phyloP scores from a whole-genome alignment of 768 basidiomycete genomes.

The Sporobolomyces pararoseus region DNA sequence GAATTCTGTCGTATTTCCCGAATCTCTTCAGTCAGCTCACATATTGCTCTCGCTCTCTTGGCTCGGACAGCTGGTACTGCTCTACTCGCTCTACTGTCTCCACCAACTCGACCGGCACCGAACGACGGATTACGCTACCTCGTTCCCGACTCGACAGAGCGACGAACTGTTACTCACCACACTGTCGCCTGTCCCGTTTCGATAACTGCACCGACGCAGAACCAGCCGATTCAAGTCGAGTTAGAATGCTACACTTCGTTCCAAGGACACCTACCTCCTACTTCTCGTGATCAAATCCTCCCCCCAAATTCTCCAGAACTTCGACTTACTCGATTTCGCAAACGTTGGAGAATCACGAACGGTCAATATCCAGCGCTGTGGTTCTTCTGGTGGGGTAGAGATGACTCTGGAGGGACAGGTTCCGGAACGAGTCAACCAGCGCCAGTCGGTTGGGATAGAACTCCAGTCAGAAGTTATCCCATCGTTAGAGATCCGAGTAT shows the following conservation, averaged over 20 bases:
- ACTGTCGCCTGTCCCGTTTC: slow-evolving; percentile 16
- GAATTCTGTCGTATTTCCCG: neutral
- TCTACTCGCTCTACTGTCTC: slow-evolving; percentile 33
- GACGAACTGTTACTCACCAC: slow-evolving; percentile 13
- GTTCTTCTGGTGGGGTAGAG: slow-evolving; percentile 41
- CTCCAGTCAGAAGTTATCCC: slow-evolving; percentile 35
- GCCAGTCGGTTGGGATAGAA: slow-evolving; percentile 36
- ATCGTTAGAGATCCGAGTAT: slow-evolving; percentile 20
- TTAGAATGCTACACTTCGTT: slow-evolving; percentile 35
- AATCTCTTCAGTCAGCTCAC: neutral
- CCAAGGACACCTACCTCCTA: slow-evolving; percentile 40
- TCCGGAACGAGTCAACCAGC: slow-evolving; percentile 12
- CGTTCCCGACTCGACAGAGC: slow-evolving; percentile 20
- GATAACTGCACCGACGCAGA: slow-evolving; percentile 2
- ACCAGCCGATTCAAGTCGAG: slow-evolving; percentile 16
- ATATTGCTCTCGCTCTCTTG: neutral
- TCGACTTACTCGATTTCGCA: slow-evolving; percentile 34
- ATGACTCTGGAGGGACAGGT: slow-evolving; percentile 30
- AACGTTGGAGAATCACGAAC: slow-evolving; percentile 35
- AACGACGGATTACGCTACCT: slow-evolving; percentile 42
- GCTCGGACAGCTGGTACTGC: slow-evolving; percentile 38
- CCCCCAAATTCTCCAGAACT: slow-evolving; percentile 35
- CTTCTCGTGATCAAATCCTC: slow-evolving; percentile 14
- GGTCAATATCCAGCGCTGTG: slow-evolving; percentile 35
- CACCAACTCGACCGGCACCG: slow-evolving; percentile 17